phyloP scores from a whole-genome alignment of 108 stramenopile species.

The Fragilaria crotonensis region DNA sequence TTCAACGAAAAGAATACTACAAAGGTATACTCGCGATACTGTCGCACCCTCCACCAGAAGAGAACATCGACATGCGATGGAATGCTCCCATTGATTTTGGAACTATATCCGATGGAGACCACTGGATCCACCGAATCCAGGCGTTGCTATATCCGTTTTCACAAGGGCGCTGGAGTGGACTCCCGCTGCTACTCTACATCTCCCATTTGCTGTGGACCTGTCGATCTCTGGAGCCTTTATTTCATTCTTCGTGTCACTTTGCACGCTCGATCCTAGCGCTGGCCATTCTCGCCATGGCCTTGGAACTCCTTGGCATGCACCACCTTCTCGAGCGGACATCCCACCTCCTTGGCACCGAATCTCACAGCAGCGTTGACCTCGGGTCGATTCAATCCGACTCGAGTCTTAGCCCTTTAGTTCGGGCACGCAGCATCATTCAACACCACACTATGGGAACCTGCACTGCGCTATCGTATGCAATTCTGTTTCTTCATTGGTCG shows the following conservation, averaged over 20 bases:
- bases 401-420: constrained; percentile 15
- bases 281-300: constrained; percentile 4
- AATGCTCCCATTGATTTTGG: constrained; percentile 24
- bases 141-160: constrained; percentile 21
- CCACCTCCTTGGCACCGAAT: constrained; percentile 10
- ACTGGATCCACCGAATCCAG: no score
- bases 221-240: constrained; percentile 45
- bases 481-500: constrained; percentile 28
- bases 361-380: constrained; percentile 19
- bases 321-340: constrained; percentile 12
- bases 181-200: constrained; percentile 41
- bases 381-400: constrained; percentile 18
- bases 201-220: constrained; percentile 58
- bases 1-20: constrained; percentile 33
- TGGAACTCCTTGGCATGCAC: neutral
- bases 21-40: constrained; percentile 24
- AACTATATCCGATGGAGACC: constrained; percentile 26
- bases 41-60: constrained; percentile 40
- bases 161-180: constrained; percentile 32
- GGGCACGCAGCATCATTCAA: constrained; percentile 11
- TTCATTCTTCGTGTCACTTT: constrained; percentile 12
- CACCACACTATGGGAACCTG: constrained; percentile 36
- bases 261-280: constrained; percentile 13
- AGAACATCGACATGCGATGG: constrained; percentile 13
- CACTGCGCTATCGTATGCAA: constrained; percentile 27